Percentiles rank a stretch among this genome's conserved stretches.
These are phyloP conservation scores for Torrubiella hemipterigena DNA, from an alignment of 2,329 filamentous ascomycete species.

Conservation along the genomic window DNA sequence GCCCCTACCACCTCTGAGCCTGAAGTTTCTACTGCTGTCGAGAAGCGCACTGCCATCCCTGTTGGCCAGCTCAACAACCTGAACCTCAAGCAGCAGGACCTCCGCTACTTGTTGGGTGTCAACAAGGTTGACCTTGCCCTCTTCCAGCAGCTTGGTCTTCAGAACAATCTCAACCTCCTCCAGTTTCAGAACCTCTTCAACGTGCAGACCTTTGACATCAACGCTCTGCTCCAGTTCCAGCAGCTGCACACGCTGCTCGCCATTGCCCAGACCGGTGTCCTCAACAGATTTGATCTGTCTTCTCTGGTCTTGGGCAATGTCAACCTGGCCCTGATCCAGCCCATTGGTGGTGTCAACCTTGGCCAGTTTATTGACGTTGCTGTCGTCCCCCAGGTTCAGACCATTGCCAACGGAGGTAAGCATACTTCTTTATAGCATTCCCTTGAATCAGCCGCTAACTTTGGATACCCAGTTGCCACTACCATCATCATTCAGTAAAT, in stretches of 20 bases:
- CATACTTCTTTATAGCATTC: neutral
- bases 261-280: constrained; percentile 16
- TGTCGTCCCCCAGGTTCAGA: constrained; percentile 15
- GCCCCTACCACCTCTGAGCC: constrained; percentile 23
- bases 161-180: constrained; percentile 33
- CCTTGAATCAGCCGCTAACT: no score
- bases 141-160: constrained; percentile 23
- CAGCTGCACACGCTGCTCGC: constrained; percentile 25
- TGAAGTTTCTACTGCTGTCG: constrained; percentile 19
- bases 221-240: constrained; percentile 26
- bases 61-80: constrained; percentile 26
- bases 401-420: constrained; percentile 15
- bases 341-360: constrained; percentile 15
- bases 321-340: constrained; percentile 17
- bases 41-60: constrained; percentile 24
- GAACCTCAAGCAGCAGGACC: constrained; percentile 24
- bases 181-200: constrained; percentile 29
- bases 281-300: constrained; percentile 17
- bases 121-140: constrained; percentile 32
- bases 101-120: constrained; percentile 33
- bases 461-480: constrained; percentile 2
- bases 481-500: constrained; percentile 5
- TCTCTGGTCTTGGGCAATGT: constrained; percentile 14
- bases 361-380: constrained; percentile 16
- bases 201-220: constrained; percentile 26